Percentiles rank a stretch among this genome's conserved stretches.
Conservation (phyloP, 805 yeast species). For the Tetrapisispora arboricola region DNA sequence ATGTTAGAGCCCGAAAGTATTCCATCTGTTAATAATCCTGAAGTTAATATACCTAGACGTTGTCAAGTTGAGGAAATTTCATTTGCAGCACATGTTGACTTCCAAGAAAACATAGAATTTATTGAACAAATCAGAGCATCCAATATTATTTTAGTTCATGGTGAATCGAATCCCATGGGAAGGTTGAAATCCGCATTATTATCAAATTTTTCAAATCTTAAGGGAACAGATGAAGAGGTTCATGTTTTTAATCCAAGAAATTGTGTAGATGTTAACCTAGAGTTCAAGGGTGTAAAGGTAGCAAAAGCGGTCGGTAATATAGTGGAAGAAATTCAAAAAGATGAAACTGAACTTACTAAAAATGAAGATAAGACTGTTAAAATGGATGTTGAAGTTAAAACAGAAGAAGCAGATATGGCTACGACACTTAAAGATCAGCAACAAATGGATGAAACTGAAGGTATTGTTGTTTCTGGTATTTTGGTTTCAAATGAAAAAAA, state of each 20-base stretch:
- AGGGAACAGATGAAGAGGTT: conserved; percentile 81
- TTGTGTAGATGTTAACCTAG: conserved; percentile 66
- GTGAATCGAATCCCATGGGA: conserved; percentile 98
- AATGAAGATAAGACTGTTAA: background rate
- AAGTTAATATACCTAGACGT: conserved; percentile 75
- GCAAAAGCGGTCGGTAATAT: conserved; percentile 65
- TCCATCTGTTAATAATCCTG: conserved; percentile 74
- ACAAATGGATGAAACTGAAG: conserved; percentile 37
- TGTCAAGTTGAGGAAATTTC: conserved; percentile 85
- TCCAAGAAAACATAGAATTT: conserved; percentile 82
- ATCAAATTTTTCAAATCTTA: conserved; percentile 72
- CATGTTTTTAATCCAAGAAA: conserved; percentile 88
- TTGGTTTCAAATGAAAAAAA: conserved; percentile 69
- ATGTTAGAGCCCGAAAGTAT: conserved; percentile 86
- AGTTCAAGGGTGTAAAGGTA: conserved; percentile 71
- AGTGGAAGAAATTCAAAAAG: conserved; percentile 36
- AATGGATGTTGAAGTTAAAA: conserved; percentile 1
- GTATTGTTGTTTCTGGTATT: conserved; percentile 58
- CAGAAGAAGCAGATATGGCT: conserved; percentile 1
- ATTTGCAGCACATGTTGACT: conserved; percentile 99
- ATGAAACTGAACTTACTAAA: conserved; percentile 21
- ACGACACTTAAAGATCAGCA: background rate
- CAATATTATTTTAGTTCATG: conserved; percentile 86
- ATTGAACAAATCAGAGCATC: conserved; percentile 81
- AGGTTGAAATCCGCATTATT: conserved; percentile 85